Conservation (phyloP, 2,329 filamentous ascomycete genomes). For the Trichoderma endophyticum region DNA sequence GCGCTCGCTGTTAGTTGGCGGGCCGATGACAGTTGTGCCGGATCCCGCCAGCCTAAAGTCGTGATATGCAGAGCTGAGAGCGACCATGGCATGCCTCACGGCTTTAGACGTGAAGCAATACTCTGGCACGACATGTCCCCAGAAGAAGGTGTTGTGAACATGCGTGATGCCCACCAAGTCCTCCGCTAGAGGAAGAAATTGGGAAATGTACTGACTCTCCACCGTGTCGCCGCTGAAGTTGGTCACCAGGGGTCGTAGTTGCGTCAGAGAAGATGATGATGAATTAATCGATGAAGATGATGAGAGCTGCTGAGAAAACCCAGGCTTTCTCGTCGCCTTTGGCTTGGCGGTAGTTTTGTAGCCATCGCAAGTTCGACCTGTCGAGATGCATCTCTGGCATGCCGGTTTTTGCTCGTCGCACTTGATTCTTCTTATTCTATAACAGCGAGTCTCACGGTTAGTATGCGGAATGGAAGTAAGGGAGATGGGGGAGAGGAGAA, state of each 20-base stretch:
- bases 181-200: slow-evolving; percentile 32
- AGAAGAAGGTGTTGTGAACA: slow-evolving; percentile 30
- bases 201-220: slow-evolving; percentile 36
- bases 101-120: slow-evolving; percentile 30
- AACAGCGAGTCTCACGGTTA: neutral
- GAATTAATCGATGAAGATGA: neutral
- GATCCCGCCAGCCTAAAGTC: slow-evolving; percentile 23
- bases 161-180: slow-evolving; percentile 30
- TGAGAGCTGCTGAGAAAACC: slow-evolving; percentile 13
- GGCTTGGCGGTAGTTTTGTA: slow-evolving; percentile 28
- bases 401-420: slow-evolving; percentile 36
- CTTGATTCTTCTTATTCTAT: slow-evolving; percentile 36
- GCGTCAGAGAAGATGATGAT: neutral
- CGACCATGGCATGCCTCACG: slow-evolving; percentile 35
- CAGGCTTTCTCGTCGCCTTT: slow-evolving; percentile 6
- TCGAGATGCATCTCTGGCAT: slow-evolving; percentile 34
- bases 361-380: slow-evolving; percentile 35
- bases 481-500: neutral
- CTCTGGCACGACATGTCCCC: slow-evolving; percentile 31
- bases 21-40: slow-evolving; percentile 18
- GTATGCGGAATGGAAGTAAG: neutral
- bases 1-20: slow-evolving; percentile 31
- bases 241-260: slow-evolving; percentile 33
- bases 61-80: slow-evolving; percentile 33
- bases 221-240: slow-evolving; percentile 35